A percentile compares a stretch with the other conserved stretches of the same genome.
Conservation (phyloP, 495 filamentous ascomycete genomes). For the Talaromyces thailandensis region DNA sequence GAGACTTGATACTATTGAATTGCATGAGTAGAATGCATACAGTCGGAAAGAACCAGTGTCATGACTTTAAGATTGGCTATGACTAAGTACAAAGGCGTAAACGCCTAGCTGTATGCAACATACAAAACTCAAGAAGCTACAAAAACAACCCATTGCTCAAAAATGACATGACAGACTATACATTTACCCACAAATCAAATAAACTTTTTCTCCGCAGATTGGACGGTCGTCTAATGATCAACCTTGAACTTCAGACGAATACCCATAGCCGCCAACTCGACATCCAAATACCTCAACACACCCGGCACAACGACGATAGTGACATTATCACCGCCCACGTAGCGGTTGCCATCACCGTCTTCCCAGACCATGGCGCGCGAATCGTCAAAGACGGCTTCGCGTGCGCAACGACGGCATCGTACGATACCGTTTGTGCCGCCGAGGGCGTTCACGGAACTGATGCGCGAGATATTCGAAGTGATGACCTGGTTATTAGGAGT, state of each 20-base stretch:
- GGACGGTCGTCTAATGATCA: conserved; percentile 25
- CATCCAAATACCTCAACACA: conserved; percentile 86
- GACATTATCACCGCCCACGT: conserved; percentile 80
- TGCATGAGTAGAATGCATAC: not conserved
- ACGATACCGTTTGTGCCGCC: conserved; percentile 56
- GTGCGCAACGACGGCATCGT: conserved; percentile 78
- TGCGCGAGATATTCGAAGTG: conserved; percentile 3
- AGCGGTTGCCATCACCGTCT: conserved; percentile 72
- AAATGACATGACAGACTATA: not conserved
- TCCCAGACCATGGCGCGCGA: conserved; percentile 75
- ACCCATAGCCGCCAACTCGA: conserved; percentile 90
- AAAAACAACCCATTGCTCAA: not conserved
- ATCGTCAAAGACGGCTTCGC: conserved; percentile 50
- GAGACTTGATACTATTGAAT: not conserved
- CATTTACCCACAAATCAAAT: not conserved
- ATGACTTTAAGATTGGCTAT: conserved; percentile 7
- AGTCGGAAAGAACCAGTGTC: not conserved
- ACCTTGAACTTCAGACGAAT: conserved; percentile 85
- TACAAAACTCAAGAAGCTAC: not conserved
- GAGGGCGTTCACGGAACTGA: conserved; percentile 12
- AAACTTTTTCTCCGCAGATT: not conserved
- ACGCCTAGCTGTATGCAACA: conserved; percentile 7
- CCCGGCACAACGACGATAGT: conserved; percentile 88
- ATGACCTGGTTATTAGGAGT: conserved; percentile 18
- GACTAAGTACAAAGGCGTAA: not conserved